Conservation (phyloP, 805 yeast species). For the Jamesozyma gamospora region DNA sequence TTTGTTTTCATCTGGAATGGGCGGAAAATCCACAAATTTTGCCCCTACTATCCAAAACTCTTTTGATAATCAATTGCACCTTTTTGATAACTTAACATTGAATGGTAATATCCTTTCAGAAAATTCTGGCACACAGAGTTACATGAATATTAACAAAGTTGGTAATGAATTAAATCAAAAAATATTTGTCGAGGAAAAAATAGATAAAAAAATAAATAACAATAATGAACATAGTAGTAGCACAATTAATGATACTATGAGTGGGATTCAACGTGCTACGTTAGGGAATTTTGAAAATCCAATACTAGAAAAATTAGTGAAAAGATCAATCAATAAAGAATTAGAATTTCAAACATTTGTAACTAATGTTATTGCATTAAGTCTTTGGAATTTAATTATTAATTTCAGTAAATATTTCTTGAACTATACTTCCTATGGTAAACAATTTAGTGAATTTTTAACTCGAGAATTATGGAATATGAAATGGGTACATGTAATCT, state of each 20-base stretch:
- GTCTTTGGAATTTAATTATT: constrained; percentile 22
- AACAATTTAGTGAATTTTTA: not conserved
- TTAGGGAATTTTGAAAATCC: constrained; percentile 27
- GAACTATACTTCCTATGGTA: constrained; percentile 12
- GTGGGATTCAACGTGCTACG: no score
- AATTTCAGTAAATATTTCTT: constrained; percentile 15
- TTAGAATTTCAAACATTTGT: constrained; percentile 29
- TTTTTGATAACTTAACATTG: no score
- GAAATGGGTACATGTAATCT: not conserved
- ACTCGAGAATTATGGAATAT: not conserved
- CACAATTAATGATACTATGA: no score
- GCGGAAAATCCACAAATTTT: no score
- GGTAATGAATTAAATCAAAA: no score
- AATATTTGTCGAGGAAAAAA: no score
- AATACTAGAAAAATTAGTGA: constrained; percentile 21
- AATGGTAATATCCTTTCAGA: not conserved
- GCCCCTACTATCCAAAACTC: no score
- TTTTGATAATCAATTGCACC: no score
- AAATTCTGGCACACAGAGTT: not conserved
- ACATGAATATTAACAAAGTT: no score
- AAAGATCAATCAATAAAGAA: constrained; percentile 35
- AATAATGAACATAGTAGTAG: no score
- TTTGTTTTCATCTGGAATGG: no score
- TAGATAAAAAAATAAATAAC: no score
- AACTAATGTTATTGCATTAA: constrained; percentile 26